Percentiles rank a stretch among this genome's conserved stretches.
These are phyloP conservation scores for Pochonia chlamydosporia DNA, from an alignment of 2,329 filamentous ascomycete genomes.

Conservation along the genomic window DNA sequence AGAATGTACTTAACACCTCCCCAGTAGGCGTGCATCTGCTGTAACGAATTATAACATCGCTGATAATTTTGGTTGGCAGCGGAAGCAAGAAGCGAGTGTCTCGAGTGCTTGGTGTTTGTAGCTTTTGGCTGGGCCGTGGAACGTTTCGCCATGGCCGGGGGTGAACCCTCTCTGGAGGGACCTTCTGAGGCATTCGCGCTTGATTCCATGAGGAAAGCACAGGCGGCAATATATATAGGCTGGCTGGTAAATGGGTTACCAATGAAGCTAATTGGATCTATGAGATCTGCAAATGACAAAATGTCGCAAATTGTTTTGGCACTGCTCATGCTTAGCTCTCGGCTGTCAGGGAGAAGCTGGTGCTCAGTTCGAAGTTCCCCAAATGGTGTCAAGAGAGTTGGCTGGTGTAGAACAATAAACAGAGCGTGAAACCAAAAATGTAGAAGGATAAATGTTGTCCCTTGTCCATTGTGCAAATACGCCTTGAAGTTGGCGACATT, in stretches of 20 bases:
- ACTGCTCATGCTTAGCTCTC: conserved; percentile 78
- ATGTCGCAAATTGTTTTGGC: conserved; percentile 92
- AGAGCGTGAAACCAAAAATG: conserved; percentile 88
- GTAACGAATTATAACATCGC: conserved; percentile 75
- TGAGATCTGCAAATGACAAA: conserved; percentile 75
- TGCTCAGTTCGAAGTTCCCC: conserved; percentile 52
- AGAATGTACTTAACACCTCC: conserved; percentile 82
- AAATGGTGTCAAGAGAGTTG: conserved; percentile 74
- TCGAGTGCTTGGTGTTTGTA: conserved; percentile 38
- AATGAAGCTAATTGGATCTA: conserved; percentile 79
- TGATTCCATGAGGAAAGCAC: conserved; percentile 81
- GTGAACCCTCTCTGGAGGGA: conserved; percentile 51
- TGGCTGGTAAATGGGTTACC: conserved; percentile 87
- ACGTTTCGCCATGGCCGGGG: conserved; percentile 23
- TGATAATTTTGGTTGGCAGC: conserved; percentile 85
- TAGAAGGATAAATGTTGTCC: conserved; percentile 79
- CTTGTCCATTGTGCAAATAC: conserved; percentile 74
- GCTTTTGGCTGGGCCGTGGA: conserved; percentile 9
- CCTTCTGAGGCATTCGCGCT: conserved; percentile 60
- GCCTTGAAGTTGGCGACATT: conserved; percentile 82
- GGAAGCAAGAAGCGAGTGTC: conserved; percentile 72
- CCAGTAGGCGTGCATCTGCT: conserved; percentile 80
- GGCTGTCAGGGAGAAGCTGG: conserved; percentile 72
- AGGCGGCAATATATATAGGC: conserved; percentile 86
- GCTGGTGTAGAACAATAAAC: conserved; percentile 80